Base-by-base conservation (phyloP, 2,329 filamentous ascomycete genomes). In the Fusarium anthophilum region DNA sequence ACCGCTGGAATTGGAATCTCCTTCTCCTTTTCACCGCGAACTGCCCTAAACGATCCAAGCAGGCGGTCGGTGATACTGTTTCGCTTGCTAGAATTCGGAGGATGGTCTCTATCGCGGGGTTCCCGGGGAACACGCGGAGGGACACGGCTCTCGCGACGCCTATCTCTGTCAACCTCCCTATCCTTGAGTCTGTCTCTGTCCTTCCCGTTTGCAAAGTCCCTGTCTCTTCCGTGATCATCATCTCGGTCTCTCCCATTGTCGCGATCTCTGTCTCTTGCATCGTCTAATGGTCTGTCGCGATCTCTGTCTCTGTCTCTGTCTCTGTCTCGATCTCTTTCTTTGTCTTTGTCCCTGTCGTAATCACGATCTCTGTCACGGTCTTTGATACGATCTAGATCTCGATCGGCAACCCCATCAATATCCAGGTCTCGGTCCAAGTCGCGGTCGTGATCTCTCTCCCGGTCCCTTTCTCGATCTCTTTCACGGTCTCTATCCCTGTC, bases 31-130 rank as follows among this genome's bases (percentile, higher is more conserved):
- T 80, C 79, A 62, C 63, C 66, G 11, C 81, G 79, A 37, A 77
- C 80, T 63, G 80, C 78, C 63, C 75, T 75, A 57, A 84, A 78
- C 17, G 82, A 80, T 39, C 80, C 80, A 37, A 80, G 78, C 11
- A 85, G 77, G 47, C 83, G 82, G 53, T 82, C 81, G 43, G 83
- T 83, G 64, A 85, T 82, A 78, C 83, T 85, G 60, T 82, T 81
- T 44, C 84, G 80, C 76, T 83, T 84, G 72, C 72, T 81, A 47
- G 80, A 44, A 18, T 66, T 28, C 20, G 57, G 74, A 37, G 80
- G 77, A 43, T 77, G 65, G 3, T 76, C 69, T 59, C 69, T 66
- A 37, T 66, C 70, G 32, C 63, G 70, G 47, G 70, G 71, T 26
- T 76, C 75, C 28, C 70, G 65, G 35, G 70, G 54, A 43, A 63